These are phyloP conservation scores for Aspergillus nanangensis DNA, from an alignment of 495 filamentous ascomycete species.

Conservation along the genomic window DNA sequence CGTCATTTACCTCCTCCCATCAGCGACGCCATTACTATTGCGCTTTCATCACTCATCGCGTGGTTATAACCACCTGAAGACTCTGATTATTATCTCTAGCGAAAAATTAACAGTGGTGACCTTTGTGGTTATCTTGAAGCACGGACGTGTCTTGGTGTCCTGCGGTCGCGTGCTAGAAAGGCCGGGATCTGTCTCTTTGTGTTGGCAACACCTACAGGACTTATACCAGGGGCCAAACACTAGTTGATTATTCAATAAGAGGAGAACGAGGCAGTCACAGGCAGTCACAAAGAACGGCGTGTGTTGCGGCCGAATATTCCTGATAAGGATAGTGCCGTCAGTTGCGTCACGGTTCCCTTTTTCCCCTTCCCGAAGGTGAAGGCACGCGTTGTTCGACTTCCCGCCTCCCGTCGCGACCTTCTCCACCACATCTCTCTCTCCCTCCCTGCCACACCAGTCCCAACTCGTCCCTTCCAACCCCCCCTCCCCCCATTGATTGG, in stretches of 20 bases:
- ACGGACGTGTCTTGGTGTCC: background rate
- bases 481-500: constrained; percentile 11
- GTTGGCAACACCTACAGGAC: too few species aligned
- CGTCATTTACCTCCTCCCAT: too few species aligned
- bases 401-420: constrained; percentile 40
- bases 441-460: constrained; percentile 18
- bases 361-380: constrained; percentile 16
- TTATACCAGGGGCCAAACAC: background rate
- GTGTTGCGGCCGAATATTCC: background rate
- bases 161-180: background rate
- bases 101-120: background rate
- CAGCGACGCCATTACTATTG: too few species aligned
- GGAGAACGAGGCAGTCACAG: background rate
- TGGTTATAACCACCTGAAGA: background rate
- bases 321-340: constrained; percentile 1
- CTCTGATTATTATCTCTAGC: background rate
- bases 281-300: background rate
- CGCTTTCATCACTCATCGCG: too few species aligned
- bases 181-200: background rate
- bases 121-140: background rate
- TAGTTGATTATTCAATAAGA: too few species aligned
- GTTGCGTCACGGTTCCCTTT: constrained; percentile 21
- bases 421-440: constrained; percentile 32
- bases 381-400: constrained; percentile 39
- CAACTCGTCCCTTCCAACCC: constrained; percentile 14